A percentile compares a stretch with the other conserved stretches of the same genome.
These are phyloP conservation scores for Pythium angustatum DNA, from an alignment of 352 stramenopile species.

Conservation along the genomic window DNA sequence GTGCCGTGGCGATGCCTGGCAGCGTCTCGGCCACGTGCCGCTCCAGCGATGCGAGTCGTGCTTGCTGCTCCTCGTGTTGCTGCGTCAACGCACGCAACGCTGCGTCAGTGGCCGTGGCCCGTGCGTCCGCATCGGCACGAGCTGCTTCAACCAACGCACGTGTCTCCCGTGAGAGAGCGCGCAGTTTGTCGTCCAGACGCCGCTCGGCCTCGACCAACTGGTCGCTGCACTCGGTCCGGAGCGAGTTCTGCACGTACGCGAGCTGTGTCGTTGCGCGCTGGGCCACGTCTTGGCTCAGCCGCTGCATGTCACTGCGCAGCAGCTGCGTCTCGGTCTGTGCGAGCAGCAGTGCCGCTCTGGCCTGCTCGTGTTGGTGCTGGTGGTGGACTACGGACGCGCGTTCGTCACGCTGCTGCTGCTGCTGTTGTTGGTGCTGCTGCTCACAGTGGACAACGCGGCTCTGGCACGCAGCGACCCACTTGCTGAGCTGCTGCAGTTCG, in stretches of 20 bases:
- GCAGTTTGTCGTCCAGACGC: slow-evolving; percentile 38
- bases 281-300: slow-evolving; percentile 26
- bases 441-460: slow-evolving; percentile 4
- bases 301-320: slow-evolving; percentile 32
- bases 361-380: not conserved
- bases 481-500: slow-evolving; percentile 52
- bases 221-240: slow-evolving; percentile 27
- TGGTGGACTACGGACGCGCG: not conserved
- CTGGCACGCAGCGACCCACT: slow-evolving; percentile 36
- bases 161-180: slow-evolving; percentile 33
- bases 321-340: slow-evolving; percentile 44
- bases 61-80: slow-evolving; percentile 27
- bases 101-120: slow-evolving; percentile 20
- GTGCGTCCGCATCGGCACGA: slow-evolving; percentile 29
- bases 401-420: not conserved
- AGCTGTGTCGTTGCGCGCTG: slow-evolving; percentile 39
- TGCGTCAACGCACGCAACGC: slow-evolving; percentile 35
- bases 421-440: slow-evolving; percentile 5
- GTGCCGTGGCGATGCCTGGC: slow-evolving; percentile 1
- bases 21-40: slow-evolving; percentile 17
- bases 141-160: slow-evolving; percentile 26
- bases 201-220: slow-evolving; percentile 33
- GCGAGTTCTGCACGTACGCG: slow-evolving; percentile 36
- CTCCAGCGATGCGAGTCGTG: slow-evolving; percentile 32
- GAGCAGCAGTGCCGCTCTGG: slow-evolving; percentile 19